Percentiles rank a stretch among this genome's conserved stretches.
phyloP scores from a whole-genome alignment of 139 green algal genomes.

The Chlorella vulgaris region DNA sequence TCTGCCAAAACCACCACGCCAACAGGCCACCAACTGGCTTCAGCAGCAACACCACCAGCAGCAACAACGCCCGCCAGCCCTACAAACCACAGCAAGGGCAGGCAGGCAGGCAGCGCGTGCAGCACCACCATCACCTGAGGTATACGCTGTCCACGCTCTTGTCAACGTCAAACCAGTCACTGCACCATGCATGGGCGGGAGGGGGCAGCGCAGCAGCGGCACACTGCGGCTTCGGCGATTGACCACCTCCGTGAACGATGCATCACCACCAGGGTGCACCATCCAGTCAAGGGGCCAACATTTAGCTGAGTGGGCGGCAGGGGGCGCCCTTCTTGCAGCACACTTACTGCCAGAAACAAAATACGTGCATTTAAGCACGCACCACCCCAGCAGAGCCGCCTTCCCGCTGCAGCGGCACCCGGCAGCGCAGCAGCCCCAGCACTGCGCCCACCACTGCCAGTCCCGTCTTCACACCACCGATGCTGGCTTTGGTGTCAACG shows the following conservation, averaged over 20 bases:
- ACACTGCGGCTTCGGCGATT: not conserved
- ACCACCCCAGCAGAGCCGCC: no score
- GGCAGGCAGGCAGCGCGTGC: not conserved
- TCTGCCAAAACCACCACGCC: no score
- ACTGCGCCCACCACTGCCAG: no score
- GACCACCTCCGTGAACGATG: not conserved
- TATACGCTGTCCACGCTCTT: not conserved
- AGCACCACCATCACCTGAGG: not conserved
- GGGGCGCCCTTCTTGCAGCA: no score
- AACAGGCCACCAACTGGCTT: no score
- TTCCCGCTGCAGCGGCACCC: no score
- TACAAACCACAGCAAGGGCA: not conserved
- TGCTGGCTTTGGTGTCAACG: not conserved
- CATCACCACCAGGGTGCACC: no score
- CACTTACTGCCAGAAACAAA: no score
- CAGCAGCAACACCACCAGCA: not conserved
- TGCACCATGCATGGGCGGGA: not conserved
- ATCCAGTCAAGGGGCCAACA: no score
- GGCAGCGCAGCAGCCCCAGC: no score
- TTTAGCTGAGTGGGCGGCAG: no score
- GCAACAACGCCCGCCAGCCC: not conserved
- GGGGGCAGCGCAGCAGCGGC: not conserved
- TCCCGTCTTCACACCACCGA: not conserved
- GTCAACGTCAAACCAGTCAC: not conserved
- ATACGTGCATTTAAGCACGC: no score